These are phyloP conservation scores for Dioscorea cayenensis DNA, from an alignment of 116 monocot species.

Conservation along the genomic window DNA sequence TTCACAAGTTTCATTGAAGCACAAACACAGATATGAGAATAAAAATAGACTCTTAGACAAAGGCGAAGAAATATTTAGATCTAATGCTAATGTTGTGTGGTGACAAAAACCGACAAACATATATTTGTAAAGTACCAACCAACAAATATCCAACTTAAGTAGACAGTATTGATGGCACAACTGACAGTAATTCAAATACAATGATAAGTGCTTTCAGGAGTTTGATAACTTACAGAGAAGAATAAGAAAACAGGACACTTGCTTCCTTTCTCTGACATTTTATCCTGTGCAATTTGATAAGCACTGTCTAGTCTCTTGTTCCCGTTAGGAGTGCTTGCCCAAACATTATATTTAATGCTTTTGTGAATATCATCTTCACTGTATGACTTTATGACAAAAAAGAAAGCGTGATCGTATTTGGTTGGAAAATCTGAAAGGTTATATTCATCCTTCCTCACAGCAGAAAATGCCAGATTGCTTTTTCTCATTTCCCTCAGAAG, in stretches of 20 bases:
- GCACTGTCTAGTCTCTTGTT: conserved; percentile 71
- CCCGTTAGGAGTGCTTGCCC: conserved; percentile 85
- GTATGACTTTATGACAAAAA: conserved; percentile 86
- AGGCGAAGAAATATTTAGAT: too few relatives aligned
- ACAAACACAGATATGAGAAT: too few relatives aligned
- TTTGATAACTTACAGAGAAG: conserved; percentile 64
- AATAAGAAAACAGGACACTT: conserved; percentile 77
- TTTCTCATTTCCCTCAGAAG: conserved; percentile 13
- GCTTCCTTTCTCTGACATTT: conserved; percentile 43
- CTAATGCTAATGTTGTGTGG: too few relatives aligned
- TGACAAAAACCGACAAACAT: too few relatives aligned
- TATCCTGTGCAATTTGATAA: conserved; percentile 57
- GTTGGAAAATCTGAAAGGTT: conserved; percentile 61
- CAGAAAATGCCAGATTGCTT: background rate
- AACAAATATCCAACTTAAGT: too few relatives aligned
- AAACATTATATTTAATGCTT: conserved; percentile 91
- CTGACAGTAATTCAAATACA: too few relatives aligned
- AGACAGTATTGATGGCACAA: too few relatives aligned
- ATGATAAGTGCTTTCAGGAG: too few relatives aligned
- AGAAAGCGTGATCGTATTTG: conserved; percentile 61
- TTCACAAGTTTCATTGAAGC: too few relatives aligned
- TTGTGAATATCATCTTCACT: conserved; percentile 92
- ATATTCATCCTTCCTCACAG: conserved; percentile 53
- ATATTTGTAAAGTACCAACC: too few relatives aligned
- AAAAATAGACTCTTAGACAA: too few relatives aligned